Conservation (phyloP, 495 filamentous ascomycete genomes). For the Tuber microsphaerosporum region DNA sequence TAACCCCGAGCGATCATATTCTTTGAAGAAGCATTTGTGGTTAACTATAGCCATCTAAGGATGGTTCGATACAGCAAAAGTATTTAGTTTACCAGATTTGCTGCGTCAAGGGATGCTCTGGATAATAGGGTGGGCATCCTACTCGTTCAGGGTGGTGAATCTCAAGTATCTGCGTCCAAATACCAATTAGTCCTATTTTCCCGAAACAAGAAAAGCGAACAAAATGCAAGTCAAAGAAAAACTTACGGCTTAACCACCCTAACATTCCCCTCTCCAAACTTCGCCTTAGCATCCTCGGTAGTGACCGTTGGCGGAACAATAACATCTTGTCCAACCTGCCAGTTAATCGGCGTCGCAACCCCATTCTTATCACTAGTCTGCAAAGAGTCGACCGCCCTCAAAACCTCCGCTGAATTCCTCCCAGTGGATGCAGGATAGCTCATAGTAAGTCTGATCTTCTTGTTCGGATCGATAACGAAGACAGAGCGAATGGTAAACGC, state of each 20-base stretch:
- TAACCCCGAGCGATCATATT: background rate
- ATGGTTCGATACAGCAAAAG: background rate
- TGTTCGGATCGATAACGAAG: constrained; percentile 62
- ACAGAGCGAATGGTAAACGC: constrained; percentile 63
- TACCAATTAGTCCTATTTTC: constrained; percentile 1
- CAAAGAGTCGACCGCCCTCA: constrained; percentile 60
- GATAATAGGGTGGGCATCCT: background rate
- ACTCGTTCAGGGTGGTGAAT: constrained; percentile 42
- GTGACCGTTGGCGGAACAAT: constrained; percentile 59
- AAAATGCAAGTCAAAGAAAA: background rate
- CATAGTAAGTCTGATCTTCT: constrained; percentile 60
- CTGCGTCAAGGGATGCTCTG: background rate
- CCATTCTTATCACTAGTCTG: constrained; percentile 59
- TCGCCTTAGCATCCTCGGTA: constrained; percentile 58
- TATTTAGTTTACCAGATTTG: background rate
- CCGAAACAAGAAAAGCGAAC: background rate
- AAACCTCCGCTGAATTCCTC: constrained; percentile 58
- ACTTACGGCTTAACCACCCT: constrained; percentile 58
- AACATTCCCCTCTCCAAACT: constrained; percentile 55
- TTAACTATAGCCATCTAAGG: background rate
- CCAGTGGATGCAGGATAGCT: constrained; percentile 62
- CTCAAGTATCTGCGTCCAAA: constrained; percentile 36
- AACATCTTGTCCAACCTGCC: constrained; percentile 59
- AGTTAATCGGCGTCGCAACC: constrained; percentile 59
- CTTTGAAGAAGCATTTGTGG: background rate